A percentile compares a stretch with the other conserved stretches of the same genome.
Conservation (phyloP, 805 yeast genomes). For the Ogataea degrootiae region DNA sequence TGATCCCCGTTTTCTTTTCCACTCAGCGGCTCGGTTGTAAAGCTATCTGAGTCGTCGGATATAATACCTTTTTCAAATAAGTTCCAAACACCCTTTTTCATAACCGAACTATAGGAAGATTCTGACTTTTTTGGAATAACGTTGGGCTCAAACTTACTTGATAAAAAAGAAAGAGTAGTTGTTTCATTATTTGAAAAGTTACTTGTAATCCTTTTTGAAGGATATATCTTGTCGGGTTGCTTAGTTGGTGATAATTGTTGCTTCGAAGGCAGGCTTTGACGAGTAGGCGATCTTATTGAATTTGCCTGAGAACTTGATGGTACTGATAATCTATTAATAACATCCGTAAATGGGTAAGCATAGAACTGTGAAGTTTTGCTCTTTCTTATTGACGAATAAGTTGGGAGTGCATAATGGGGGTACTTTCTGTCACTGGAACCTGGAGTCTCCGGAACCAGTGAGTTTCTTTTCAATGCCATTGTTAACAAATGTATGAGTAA, state of each 20-base stretch:
- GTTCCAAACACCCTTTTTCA: not conserved
- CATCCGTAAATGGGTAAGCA: conserved; percentile 5
- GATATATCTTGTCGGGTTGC: not conserved
- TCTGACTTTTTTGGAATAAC: too few species aligned
- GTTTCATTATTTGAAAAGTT: not conserved
- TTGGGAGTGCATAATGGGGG: conserved; percentile 23
- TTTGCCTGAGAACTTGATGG: not conserved
- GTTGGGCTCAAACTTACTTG: too few species aligned
- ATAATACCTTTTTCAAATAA: not conserved
- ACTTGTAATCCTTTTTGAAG: not conserved
- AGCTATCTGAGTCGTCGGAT: too few species aligned
- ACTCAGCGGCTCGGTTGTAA: not conserved
- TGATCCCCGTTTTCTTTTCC: not conserved
- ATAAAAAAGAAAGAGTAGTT: too few species aligned
- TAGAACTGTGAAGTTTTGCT: conserved; percentile 8
- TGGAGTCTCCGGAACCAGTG: not conserved
- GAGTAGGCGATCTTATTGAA: not conserved
- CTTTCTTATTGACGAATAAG: conserved; percentile 18
- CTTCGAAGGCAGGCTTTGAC: not conserved
- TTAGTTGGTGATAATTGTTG: not conserved
- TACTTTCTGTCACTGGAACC: conserved; percentile 4
- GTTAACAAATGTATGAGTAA: not conserved
- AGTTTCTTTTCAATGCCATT: not conserved
- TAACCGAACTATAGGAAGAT: too few species aligned
- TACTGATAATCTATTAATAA: not conserved